Evolutionary conservation across 495 filamentous ascomycete species (phyloP).

Genomic region (Aspergillus nanangensis): DNA sequence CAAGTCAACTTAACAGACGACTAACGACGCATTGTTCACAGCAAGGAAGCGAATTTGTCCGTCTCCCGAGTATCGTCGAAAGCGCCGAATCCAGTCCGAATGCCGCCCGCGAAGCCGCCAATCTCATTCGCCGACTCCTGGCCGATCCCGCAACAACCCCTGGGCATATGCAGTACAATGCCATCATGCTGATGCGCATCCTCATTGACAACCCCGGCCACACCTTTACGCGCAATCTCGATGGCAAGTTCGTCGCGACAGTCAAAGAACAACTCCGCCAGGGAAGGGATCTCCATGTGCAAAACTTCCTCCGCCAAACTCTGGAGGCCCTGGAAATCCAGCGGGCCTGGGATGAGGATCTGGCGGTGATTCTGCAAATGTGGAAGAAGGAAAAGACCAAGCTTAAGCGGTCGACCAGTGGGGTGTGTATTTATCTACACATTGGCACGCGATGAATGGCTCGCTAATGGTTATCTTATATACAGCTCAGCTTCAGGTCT

Average conservation of each 20-base stretch:
- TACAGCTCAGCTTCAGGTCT: no score
- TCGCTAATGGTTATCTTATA: no score
- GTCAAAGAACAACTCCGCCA: conserved; percentile 72
- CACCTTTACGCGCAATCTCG: conserved; percentile 83
- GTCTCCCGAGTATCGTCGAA: conserved; percentile 93
- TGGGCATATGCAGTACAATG: conserved; percentile 84
- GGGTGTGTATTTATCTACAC: no score
- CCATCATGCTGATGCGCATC: conserved; percentile 93
- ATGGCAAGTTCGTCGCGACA: conserved; percentile 70
- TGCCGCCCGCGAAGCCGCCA: conserved; percentile 74
- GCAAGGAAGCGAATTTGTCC: conserved; percentile 82
- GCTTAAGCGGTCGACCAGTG: conserved; percentile 1
- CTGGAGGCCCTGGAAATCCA: conserved; percentile 66
- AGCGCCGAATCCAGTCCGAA: conserved; percentile 84
- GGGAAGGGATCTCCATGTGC: conserved; percentile 68
- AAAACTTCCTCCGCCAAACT: conserved; percentile 81
- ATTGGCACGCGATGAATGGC: no score
- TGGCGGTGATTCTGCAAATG: conserved; percentile 66
- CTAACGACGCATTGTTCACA: not conserved
- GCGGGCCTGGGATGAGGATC: conserved; percentile 68
- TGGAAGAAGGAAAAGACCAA: conserved; percentile 81
- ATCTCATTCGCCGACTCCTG: conserved; percentile 76
- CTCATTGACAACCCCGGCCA: conserved; percentile 85
- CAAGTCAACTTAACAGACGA: not conserved
- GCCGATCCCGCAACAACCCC: conserved; percentile 57